Conservation (phyloP, 164 flowering plant species). For the Echeveria elegans region DNA sequence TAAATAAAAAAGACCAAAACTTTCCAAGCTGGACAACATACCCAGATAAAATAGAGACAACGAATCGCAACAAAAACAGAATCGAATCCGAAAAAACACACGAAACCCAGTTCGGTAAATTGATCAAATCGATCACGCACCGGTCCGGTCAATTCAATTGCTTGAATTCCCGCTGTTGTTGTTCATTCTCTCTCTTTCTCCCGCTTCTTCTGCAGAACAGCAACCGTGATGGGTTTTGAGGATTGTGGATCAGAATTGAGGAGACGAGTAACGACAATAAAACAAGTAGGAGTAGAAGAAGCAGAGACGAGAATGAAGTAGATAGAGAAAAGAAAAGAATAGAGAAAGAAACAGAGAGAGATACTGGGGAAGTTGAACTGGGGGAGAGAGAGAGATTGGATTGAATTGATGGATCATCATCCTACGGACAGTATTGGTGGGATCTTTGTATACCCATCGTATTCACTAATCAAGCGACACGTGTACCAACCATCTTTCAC, state of each 20-base stretch:
- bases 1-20: not conserved
- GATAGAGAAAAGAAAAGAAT: not conserved
- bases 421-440: conserved; percentile 22
- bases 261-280: not conserved
- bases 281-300: not conserved
- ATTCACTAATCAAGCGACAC: conserved; percentile 18
- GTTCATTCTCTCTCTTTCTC: not conserved
- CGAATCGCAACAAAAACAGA: not conserved
- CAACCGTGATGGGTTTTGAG: not conserved
- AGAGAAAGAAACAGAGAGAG: not conserved
- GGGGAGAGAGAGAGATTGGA: too few relatives aligned
- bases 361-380: not conserved
- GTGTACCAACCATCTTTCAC: conserved; percentile 9
- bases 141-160: not conserved
- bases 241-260: not conserved
- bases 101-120: not conserved
- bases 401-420: conserved; percentile 8
- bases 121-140: not conserved
- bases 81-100: not conserved
- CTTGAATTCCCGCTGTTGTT: not conserved
- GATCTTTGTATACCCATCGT: conserved; percentile 6
- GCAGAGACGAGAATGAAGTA: conserved; percentile 4
- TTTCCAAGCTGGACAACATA: not conserved
- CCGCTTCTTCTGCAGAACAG: not conserved
- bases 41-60: not conserved